Evolutionary conservation across 768 basidiomycete species (phyloP).

Genomic region (Mycena epipterygia): DNA sequence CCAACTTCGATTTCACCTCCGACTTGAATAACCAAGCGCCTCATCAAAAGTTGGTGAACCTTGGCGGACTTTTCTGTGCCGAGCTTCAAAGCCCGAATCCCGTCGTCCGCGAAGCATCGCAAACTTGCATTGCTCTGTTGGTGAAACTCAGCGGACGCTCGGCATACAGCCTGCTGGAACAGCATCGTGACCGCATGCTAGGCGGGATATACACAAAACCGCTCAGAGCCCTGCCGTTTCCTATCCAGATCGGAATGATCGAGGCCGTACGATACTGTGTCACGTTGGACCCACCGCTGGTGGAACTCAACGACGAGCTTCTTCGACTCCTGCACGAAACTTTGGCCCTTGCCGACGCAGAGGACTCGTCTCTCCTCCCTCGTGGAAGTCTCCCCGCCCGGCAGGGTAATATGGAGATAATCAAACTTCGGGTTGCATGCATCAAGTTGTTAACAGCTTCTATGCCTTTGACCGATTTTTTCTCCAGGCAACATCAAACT

Average conservation of each 20-base stretch:
- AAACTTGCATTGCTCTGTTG: slow-evolving; percentile 83
- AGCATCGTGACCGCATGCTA: slow-evolving; percentile 90
- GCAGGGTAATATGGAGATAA: slow-evolving; percentile 85
- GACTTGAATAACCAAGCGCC: slow-evolving; percentile 56
- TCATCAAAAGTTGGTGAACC: slow-evolving; percentile 72
- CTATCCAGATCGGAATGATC: slow-evolving; percentile 97
- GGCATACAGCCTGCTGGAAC: slow-evolving; percentile 83
- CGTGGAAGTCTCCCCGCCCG: slow-evolving; percentile 72
- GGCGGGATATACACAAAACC: slow-evolving; percentile 96
- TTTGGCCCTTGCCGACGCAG: slow-evolving; percentile 94
- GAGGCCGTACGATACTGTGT: slow-evolving; percentile 97
- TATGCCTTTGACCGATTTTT: slow-evolving; percentile 95
- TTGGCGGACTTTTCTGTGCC: slow-evolving; percentile 87
- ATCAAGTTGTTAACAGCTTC: slow-evolving; percentile 94
- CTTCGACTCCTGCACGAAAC: slow-evolving; percentile 93
- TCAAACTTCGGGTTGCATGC: slow-evolving; percentile 93
- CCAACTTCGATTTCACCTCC: slow-evolving; percentile 58
- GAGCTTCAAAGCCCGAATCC: slow-evolving; percentile 91
- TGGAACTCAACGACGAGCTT: slow-evolving; percentile 94
- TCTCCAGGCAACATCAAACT: slow-evolving; percentile 85
- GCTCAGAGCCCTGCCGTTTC: slow-evolving; percentile 92
- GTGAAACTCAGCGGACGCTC: slow-evolving; percentile 80
- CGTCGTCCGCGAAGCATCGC: slow-evolving; percentile 86
- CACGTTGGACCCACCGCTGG: slow-evolving; percentile 87
- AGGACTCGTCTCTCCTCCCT: slow-evolving; percentile 85